Base-by-base conservation (phyloP, 306 rosid species). In the Oemleria cerasiformis region DNA sequence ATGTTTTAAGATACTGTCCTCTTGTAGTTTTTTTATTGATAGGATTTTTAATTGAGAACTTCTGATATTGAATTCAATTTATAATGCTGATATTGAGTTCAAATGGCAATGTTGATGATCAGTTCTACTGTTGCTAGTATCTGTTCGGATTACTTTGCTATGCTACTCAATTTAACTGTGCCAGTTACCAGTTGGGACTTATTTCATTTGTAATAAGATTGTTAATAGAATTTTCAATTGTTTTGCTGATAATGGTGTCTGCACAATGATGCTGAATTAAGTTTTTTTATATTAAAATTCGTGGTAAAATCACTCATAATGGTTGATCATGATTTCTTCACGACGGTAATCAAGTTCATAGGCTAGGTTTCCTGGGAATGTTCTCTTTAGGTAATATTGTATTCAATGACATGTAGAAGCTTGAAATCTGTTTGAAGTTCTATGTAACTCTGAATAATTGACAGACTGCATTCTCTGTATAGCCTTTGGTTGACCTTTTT, bases 1-100 rank as follows among this genome's bases (percentile, higher is more conserved):
- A 72, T 80, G 68, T n/a, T 64, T 51, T 20, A 51, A 68, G 74
- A 66, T 67, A 78, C 80, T 63, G 75, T 82, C 78, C 64, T n/a
- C 45, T 17, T 77, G 70, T 72, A 76, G 78, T 70, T 61, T 75
- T 70, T 72, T 60, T 57, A n/a, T 23, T 53, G 51, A 17, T 75
- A n/a, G 63, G 70, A 77, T 67, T 63, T 70, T 44, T 50, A 25
- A 49, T 19, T 79, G 54, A 71, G 14, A 55, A 43, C 42, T 70
- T 40, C 34, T 16, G 65, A 47, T 25, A 41, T 23, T 23, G 73
- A 81, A 47, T 67, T 39, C 23, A 19, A 57, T 34, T 81, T 67
- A 68, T 43, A 25, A 54, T 56, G 43, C 65, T 61, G 63, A 30
- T 23, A 13, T 12, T 21, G 70, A 81, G 39, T 69, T 25, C 19